A percentile compares a stretch with the other conserved stretches of the same genome.
Evolutionary conservation across 306 rosid genomes (phyloP).

Genomic region (Acacia melanoxylon): DNA sequence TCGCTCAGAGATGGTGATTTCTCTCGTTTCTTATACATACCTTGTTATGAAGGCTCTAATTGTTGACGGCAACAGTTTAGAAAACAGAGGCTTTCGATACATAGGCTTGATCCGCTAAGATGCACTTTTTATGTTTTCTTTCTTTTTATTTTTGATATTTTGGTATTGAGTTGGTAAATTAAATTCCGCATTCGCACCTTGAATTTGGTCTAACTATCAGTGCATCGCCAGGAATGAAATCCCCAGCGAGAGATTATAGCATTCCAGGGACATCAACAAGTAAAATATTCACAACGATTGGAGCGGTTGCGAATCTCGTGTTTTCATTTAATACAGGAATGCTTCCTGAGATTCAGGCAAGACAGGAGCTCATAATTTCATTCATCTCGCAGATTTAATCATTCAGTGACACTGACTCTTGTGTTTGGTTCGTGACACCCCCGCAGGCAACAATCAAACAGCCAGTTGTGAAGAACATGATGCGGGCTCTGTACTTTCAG

Average conservation of each 20-base stretch:
- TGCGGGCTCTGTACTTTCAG: constrained; percentile 85
- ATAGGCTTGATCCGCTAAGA: not conserved
- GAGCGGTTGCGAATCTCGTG: constrained; percentile 88
- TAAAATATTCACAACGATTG: constrained; percentile 70
- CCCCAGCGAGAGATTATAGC: constrained; percentile 72
- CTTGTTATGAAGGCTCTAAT: not conserved
- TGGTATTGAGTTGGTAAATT: not conserved
- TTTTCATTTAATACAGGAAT: constrained; percentile 91
- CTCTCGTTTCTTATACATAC: not conserved
- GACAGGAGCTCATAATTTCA: constrained; percentile 12
- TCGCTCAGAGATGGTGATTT: constrained; percentile 76
- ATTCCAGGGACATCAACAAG: constrained; percentile 50
- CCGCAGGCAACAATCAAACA: constrained; percentile 86
- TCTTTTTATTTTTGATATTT: not conserved
- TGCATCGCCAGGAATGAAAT: constrained; percentile 48
- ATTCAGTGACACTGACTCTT: not conserved
- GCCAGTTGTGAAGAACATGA: constrained; percentile 87
- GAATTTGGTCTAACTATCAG: constrained; percentile 19
- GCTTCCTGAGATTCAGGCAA: constrained; percentile 98
- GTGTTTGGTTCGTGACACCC: constrained; percentile 13
- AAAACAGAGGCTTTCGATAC: not conserved
- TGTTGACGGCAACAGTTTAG: not conserved
- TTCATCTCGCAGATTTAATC: not conserved
- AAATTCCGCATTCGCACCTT: not conserved
- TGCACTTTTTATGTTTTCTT: not conserved